Evolutionary conservation across 2,329 filamentous ascomycete genomes (phyloP).

Genomic region (Pezicula neosporulosa): DNA sequence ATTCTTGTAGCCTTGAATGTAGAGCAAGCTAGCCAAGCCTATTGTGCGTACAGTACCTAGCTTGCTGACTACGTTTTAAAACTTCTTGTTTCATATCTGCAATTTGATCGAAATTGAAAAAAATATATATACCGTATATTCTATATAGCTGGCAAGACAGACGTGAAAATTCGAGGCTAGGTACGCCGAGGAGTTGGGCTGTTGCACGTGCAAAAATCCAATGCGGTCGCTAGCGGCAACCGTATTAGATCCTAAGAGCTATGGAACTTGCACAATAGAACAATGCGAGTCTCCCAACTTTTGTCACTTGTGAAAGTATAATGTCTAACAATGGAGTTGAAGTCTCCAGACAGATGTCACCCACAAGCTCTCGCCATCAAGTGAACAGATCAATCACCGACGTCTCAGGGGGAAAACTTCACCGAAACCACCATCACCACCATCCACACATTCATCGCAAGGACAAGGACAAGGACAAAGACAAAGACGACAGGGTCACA

Average conservation of each 20-base stretch:
- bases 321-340: constrained; percentile 34
- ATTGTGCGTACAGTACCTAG: too few species aligned
- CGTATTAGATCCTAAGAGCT: not conserved
- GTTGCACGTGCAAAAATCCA: too few species aligned
- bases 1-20: too few species aligned
- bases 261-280: not conserved
- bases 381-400: constrained; percentile 45
- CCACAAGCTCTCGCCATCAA: constrained; percentile 43
- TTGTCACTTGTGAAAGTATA: not conserved
- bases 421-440: constrained; percentile 34
- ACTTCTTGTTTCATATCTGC: too few species aligned
- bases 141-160: too few species aligned
- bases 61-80: too few species aligned
- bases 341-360: constrained; percentile 28
- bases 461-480: constrained; percentile 15
- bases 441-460: constrained; percentile 29
- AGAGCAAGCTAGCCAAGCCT: too few species aligned
- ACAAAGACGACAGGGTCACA: constrained; percentile 28
- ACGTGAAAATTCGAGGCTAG: too few species aligned
- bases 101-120: too few species aligned
- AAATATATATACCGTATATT: too few species aligned
- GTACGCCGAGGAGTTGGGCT: too few species aligned
- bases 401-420: constrained; percentile 8
- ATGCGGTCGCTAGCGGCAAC: not conserved
- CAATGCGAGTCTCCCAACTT: not conserved